Evolutionary conservation across 1,139 yeast genomes (phyloP).

Genomic region (Scheffersomyces stambukii): DNA sequence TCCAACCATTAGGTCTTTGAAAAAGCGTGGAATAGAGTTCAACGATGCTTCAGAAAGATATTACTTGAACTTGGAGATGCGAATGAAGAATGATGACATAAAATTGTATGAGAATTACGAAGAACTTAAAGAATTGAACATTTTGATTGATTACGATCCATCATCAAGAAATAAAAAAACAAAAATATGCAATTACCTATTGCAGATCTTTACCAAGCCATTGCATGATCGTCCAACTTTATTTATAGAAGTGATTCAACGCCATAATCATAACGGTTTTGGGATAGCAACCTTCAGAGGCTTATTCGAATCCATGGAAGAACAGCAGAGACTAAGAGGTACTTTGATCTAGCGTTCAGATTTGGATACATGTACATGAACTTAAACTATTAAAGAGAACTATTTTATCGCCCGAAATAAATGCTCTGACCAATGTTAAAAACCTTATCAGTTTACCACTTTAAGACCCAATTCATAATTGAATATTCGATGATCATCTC

Average conservation of each 20-base stretch:
- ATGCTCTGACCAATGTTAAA: too few species aligned
- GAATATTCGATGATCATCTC: too few species aligned
- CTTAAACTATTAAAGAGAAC: too few species aligned
- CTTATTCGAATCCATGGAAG: constrained; percentile 71
- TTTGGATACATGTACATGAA: too few species aligned
- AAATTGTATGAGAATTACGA: constrained; percentile 43
- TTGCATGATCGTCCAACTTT: constrained; percentile 75
- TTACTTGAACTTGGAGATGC: constrained; percentile 44
- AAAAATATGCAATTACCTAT: constrained; percentile 52
- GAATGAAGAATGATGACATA: constrained; percentile 35
- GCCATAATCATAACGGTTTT: constrained; percentile 76
- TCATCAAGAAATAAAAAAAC: constrained; percentile 24
- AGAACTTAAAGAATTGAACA: constrained; percentile 42
- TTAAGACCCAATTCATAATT: too few species aligned
- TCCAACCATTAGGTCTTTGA: constrained; percentile 50
- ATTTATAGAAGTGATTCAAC: constrained; percentile 75
- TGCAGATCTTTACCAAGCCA: constrained; percentile 78
- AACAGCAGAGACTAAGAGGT: constrained; percentile 52
- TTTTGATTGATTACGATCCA: constrained; percentile 73
- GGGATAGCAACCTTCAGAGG: constrained; percentile 87
- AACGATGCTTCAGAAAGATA: constrained; percentile 54
- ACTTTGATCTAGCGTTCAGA: too few species aligned
- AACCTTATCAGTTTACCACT: too few species aligned
- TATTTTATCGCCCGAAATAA: too few species aligned
- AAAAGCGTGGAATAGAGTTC: constrained; percentile 63